phyloP scores from a whole-genome alignment of 192 early-diverging fungal genomes.

The Funneliformis geosporum region DNA sequence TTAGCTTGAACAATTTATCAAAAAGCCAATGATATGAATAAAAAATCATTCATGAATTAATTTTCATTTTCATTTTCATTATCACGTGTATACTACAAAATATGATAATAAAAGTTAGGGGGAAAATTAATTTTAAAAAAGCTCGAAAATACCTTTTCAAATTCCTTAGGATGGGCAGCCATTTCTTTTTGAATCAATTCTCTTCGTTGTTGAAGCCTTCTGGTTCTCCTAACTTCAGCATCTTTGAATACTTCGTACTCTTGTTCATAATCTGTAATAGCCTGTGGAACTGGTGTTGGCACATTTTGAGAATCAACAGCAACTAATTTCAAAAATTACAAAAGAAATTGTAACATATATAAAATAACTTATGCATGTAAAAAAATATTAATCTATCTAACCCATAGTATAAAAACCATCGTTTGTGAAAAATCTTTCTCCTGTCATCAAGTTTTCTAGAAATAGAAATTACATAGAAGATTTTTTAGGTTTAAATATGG shows the following conservation, averaged over 20 bases:
- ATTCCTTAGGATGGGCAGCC: slow-evolving; percentile 24
- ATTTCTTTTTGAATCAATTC: slow-evolving; percentile 40
- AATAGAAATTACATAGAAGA: neutral
- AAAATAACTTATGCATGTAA: neutral
- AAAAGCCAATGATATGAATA: too few species aligned
- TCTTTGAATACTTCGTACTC: slow-evolving; percentile 38
- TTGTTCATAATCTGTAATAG: slow-evolving; percentile 37
- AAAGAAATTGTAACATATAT: neutral
- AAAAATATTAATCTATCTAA: neutral
- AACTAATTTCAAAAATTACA: slow-evolving; percentile 30
- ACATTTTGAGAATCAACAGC: slow-evolving; percentile 41
- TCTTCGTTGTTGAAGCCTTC: slow-evolving; percentile 38
- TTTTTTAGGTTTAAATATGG: neutral
- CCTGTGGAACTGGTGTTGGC: slow-evolving; percentile 39
- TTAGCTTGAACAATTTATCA: too few species aligned
- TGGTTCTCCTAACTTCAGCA: slow-evolving; percentile 35
- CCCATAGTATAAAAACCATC: slow-evolving; percentile 62
- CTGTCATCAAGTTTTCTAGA: slow-evolving; percentile 54
- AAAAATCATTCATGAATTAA: too few species aligned
- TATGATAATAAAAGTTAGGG: too few species aligned
- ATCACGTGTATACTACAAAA: too few species aligned
- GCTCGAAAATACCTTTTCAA: neutral
- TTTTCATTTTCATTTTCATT: too few species aligned
- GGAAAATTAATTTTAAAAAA: too few species aligned
- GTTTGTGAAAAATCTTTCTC: slow-evolving; percentile 58